Base-by-base conservation (phyloP, 345 rosid genomes). In the Aquilaria malaccensis region DNA sequence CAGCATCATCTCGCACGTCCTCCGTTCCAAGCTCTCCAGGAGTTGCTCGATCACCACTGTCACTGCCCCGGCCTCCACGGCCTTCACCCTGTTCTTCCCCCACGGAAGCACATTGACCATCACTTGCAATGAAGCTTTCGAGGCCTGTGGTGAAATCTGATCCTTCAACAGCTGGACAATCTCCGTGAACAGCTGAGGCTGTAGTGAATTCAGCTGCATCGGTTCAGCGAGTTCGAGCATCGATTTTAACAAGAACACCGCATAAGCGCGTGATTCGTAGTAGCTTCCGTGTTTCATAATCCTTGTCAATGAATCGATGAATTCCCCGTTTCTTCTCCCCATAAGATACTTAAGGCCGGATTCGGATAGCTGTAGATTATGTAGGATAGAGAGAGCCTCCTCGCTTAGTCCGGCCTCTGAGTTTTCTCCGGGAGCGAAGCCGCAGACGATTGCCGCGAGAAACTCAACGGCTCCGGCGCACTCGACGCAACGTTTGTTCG, bases 11-110 rank as follows among this genome's bases (percentile, higher is more conserved):
- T 85, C 95, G 13, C 57, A 68, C 14, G 63, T 50, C 69, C 85
- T 72, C 64, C 57, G 81, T 30, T 88, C 85, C 1, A 74, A 46
- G 9, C 81, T 66, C 52, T 86, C 95, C 43, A 37, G 84, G n/a
- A 91, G 90, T 60, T 78, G 79, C 70, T 86, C 90, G 12, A 83
- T 69, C 33, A 88, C 63, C 33, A 75, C 76, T 0, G 81, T 45
- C 10, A 86, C 81, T 0, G 80, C 77, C 0, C 89, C 80, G 13
- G 88, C 85, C 51, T 83, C 81, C 3, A 82, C 89, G 1, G 81
- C 86, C 66, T 79, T 86, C 63, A 81, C 55, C 65, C 86, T 69
- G 83, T 91, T 91, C 58, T 90, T 79, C 61, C 95, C 90, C 84
- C 82, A 78, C 22, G 89, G 85, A 65, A 82, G 77, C 9, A 74